Evolutionary conservation across 2,329 filamentous ascomycete genomes (phyloP).

Genomic region (Lachnellula suecica): DNA sequence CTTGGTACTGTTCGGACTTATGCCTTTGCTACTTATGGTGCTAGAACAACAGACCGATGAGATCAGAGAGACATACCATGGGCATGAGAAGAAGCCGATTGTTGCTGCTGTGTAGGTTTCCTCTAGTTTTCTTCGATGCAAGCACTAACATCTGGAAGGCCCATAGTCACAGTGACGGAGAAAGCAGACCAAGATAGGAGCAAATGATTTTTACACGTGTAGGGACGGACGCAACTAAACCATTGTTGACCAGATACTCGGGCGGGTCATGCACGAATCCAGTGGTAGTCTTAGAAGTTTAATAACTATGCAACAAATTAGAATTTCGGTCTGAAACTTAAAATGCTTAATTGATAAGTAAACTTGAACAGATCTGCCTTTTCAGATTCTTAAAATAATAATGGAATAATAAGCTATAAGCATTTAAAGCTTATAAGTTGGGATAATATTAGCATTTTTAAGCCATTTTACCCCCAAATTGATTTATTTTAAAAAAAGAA

Average conservation of each 20-base stretch:
- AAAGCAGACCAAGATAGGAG: neutral
- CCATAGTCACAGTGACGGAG: neutral
- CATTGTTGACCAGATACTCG: no score
- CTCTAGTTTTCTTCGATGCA: neutral
- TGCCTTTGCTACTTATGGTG: slow-evolving; percentile 29
- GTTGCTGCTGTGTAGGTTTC: slow-evolving; percentile 19
- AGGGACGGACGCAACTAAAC: no score
- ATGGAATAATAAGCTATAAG: neutral
- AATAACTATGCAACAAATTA: no score
- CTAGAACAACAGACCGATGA: slow-evolving; percentile 32
- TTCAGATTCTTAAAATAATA: no score
- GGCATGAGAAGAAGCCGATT: slow-evolving; percentile 20
- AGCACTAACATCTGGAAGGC: neutral
- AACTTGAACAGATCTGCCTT: no score
- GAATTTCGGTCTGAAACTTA: no score
- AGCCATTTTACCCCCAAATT: no score
- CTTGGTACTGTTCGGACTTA: slow-evolving; percentile 21
- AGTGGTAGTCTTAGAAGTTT: no score
- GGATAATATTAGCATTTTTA: no score
- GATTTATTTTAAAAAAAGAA: neutral
- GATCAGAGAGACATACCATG: slow-evolving; percentile 29
- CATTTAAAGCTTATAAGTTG: neutral
- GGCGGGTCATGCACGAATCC: no score
- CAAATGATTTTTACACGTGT: neutral
- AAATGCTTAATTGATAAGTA: no score